Evolutionary conservation across 2,329 filamentous ascomycete species (phyloP).

Genomic region (Clonostachys byssicola): DNA sequence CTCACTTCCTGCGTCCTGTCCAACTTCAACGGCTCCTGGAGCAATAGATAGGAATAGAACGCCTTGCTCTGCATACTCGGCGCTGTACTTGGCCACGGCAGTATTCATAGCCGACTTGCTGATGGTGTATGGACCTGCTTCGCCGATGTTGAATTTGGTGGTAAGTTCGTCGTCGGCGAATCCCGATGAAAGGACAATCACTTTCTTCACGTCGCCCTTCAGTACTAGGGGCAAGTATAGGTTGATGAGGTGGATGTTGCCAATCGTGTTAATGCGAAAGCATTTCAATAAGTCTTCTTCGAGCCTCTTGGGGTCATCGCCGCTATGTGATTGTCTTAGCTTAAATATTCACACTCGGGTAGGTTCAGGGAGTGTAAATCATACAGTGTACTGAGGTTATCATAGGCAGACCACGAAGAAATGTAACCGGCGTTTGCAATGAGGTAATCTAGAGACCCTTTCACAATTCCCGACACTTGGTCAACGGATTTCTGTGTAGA

Average conservation of each 20-base stretch:
- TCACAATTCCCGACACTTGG: too few relatives aligned
- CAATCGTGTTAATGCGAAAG: constrained; percentile 32
- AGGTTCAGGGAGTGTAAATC: background rate
- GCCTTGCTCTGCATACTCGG: constrained; percentile 9
- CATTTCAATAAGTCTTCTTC: background rate
- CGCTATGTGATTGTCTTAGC: background rate
- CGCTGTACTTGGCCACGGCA: constrained; percentile 4
- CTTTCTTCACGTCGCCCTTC: constrained; percentile 43
- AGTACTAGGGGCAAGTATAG: constrained; percentile 40
- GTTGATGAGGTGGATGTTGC: constrained; percentile 33
- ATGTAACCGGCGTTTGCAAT: constrained; percentile 41
- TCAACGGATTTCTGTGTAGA: too few relatives aligned
- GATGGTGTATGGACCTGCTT: constrained; percentile 1
- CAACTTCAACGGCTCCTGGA: background rate
- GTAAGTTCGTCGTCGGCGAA: constrained; percentile 36
- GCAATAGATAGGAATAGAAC: constrained; percentile 1
- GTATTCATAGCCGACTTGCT: constrained; percentile 4
- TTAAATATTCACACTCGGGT: background rate
- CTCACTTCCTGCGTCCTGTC: background rate
- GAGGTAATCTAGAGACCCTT: constrained; percentile 35
- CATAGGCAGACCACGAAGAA: constrained; percentile 15
- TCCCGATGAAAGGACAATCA: constrained; percentile 41
- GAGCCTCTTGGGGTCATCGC: background rate
- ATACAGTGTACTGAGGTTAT: constrained; percentile 27
- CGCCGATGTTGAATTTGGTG: constrained; percentile 11